A percentile compares a stretch with the other conserved stretches of the same genome.
These are phyloP conservation scores for Metschnikowia cubensis DNA, from an alignment of 805 yeast genomes.

Conservation along the genomic window DNA sequence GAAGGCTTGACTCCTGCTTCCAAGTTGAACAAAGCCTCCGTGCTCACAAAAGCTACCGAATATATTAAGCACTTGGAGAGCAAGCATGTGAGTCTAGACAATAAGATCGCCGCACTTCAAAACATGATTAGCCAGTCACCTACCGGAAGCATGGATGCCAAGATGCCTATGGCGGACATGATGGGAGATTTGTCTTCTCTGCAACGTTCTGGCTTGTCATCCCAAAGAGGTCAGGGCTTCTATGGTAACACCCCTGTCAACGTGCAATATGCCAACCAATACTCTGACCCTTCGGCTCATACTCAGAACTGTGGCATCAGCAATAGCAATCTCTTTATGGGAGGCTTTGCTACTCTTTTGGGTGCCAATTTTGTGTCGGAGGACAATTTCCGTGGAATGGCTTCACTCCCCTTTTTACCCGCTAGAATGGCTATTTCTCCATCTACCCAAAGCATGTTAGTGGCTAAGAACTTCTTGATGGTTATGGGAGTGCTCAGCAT, in stretches of 20 bases:
- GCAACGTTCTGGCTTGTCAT: neutral
- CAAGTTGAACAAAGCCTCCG: slow-evolving; percentile 74
- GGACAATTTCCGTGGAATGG: slow-evolving; percentile 42
- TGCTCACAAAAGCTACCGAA: slow-evolving; percentile 71
- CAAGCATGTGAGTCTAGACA: slow-evolving; percentile 48
- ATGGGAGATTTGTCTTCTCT: neutral
- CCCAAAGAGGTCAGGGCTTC: neutral
- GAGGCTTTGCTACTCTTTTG: slow-evolving; percentile 61
- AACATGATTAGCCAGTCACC: slow-evolving; percentile 26
- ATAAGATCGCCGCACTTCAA: slow-evolving; percentile 44
- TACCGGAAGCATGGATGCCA: neutral
- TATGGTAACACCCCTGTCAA: slow-evolving; percentile 4
- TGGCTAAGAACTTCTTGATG: slow-evolving; percentile 2
- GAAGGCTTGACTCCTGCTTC: slow-evolving; percentile 77
- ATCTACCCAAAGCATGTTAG: neutral
- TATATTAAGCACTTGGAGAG: slow-evolving; percentile 69
- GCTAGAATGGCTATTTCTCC: neutral
- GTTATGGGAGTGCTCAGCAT: neutral
- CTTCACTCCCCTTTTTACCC: slow-evolving; percentile 40
- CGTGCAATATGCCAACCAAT: slow-evolving; percentile 1
- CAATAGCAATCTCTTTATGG: slow-evolving; percentile 45
- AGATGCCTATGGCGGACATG: neutral
- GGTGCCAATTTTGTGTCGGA: slow-evolving; percentile 60
- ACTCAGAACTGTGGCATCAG: neutral
- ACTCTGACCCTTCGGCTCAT: neutral